Conservation (phyloP, 2,329 filamentous ascomycete genomes). For the Rutstroemia sp. region DNA sequence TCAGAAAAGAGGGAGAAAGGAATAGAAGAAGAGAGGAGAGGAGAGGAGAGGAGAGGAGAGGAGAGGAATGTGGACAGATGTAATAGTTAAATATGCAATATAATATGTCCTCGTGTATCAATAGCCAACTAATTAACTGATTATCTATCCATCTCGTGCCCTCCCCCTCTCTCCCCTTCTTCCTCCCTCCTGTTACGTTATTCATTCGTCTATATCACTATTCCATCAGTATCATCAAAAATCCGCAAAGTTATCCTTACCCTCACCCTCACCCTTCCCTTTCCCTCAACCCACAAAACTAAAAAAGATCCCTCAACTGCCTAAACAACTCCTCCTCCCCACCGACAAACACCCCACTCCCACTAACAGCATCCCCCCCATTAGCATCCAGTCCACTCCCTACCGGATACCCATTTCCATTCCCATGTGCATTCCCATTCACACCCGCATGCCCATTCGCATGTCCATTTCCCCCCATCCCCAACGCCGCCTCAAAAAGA, state of each 20-base stretch:
- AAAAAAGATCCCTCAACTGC: slow-evolving; percentile 29
- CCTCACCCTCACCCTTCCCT: not conserved
- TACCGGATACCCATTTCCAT: too few relatives aligned
- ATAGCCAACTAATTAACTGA: too few relatives aligned
- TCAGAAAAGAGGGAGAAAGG: too few relatives aligned
- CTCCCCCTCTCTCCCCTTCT: not conserved
- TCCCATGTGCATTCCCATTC: too few relatives aligned
- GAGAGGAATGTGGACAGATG: too few relatives aligned
- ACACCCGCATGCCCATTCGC: not conserved
- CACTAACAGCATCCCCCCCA: slow-evolving; percentile 10
- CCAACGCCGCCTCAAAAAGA: slow-evolving; percentile 29
- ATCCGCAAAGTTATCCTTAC: not conserved
- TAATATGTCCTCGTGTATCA: too few relatives aligned
- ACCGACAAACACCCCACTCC: slow-evolving; percentile 27
- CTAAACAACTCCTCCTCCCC: slow-evolving; percentile 30
- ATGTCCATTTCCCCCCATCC: slow-evolving; percentile 17
- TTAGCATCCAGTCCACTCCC: too few relatives aligned
- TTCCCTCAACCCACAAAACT: not conserved
- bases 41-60: too few relatives aligned
- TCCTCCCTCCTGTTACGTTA: not conserved
- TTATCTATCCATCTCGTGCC: not conserved
- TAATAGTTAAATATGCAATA: too few relatives aligned
- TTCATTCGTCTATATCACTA: too few relatives aligned
- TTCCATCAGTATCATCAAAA: too few relatives aligned
- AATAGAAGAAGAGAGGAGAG: too few relatives aligned